Evolutionary conservation across 116 monocot genomes (phyloP).

Genomic region (Dioscorea cayenensis): DNA sequence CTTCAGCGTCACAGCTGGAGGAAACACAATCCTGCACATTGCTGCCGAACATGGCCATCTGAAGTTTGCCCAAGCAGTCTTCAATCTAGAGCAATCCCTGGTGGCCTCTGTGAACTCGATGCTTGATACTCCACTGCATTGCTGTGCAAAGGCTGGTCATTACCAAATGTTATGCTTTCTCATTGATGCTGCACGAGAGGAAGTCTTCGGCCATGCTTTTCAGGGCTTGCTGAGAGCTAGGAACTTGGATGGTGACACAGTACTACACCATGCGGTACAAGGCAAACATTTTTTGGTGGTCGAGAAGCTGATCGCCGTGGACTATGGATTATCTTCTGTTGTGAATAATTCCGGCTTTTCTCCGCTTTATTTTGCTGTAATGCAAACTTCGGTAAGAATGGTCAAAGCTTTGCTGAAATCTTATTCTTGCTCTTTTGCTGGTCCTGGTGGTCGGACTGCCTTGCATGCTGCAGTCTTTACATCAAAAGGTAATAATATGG

Average conservation of each 20-base stretch:
- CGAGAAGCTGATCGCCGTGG: neutral
- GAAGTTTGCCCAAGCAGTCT: neutral
- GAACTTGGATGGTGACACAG: neutral
- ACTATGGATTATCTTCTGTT: neutral
- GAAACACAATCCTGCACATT: too few relatives aligned
- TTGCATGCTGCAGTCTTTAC: neutral
- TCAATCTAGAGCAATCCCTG: neutral
- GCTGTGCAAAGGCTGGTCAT: slow-evolving; percentile 19
- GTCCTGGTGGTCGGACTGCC: neutral
- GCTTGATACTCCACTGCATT: slow-evolving; percentile 33
- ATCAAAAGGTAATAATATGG: neutral
- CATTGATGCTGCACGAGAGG: neutral
- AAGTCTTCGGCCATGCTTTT: neutral
- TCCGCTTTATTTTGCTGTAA: neutral
- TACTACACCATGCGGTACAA: neutral
- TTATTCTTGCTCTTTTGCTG: neutral
- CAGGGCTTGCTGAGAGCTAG: neutral
- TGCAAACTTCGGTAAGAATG: neutral
- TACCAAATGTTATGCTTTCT: neutral
- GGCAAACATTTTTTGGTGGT: neutral
- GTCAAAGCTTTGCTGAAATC: neutral
- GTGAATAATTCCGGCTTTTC: neutral
- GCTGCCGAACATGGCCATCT: too few relatives aligned
- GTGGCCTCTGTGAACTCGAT: slow-evolving; percentile 4
- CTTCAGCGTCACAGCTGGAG: too few relatives aligned